Evolutionary conservation across 192 early-diverging fungal species (phyloP).

Genomic region (Gryganskiella cystojenkinii): DNA sequence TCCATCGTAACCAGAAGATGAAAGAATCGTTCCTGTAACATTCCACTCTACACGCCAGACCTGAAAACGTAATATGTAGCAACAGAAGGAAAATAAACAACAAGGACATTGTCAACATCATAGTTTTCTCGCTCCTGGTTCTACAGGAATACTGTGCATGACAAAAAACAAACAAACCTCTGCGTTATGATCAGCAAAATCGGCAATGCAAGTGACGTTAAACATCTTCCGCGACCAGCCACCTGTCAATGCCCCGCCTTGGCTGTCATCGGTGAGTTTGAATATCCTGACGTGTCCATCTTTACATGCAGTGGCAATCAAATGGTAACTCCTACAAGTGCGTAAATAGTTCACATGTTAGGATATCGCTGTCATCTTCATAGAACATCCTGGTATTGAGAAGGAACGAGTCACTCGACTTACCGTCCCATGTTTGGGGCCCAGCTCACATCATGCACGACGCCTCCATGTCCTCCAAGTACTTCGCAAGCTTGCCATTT

Average conservation of each 20-base stretch:
- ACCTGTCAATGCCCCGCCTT: slow-evolving; percentile 41
- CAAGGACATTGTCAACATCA: too few relatives aligned
- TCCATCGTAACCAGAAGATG: slow-evolving; percentile 86
- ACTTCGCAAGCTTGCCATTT: slow-evolving; percentile 72
- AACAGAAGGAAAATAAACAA: background rate
- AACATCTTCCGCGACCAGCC: slow-evolving; percentile 55
- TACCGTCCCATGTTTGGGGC: slow-evolving; percentile 76
- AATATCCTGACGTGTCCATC: slow-evolving; percentile 83
- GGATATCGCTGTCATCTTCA: background rate
- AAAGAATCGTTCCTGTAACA: slow-evolving; percentile 81
- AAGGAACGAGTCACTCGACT: background rate
- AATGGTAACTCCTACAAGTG: slow-evolving; percentile 70
- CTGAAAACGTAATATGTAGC: slow-evolving; percentile 29
- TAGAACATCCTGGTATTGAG: too few relatives aligned
- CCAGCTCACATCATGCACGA: slow-evolving; percentile 77
- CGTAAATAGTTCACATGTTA: background rate
- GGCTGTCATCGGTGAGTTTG: slow-evolving; percentile 65
- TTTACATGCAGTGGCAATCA: slow-evolving; percentile 86
- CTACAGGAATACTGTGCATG: background rate
- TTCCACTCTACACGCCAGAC: slow-evolving; percentile 92
- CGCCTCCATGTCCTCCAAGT: slow-evolving; percentile 69
- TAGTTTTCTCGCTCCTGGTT: too few relatives aligned
- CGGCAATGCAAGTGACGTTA: slow-evolving; percentile 64
- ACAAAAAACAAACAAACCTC: slow-evolving; percentile 50
- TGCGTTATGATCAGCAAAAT: slow-evolving; percentile 72